Percentiles rank a stretch among this genome's conserved stretches.
Evolutionary conservation across 2,329 filamentous ascomycete species (phyloP).

Genomic region (Ascochyta lentis): DNA sequence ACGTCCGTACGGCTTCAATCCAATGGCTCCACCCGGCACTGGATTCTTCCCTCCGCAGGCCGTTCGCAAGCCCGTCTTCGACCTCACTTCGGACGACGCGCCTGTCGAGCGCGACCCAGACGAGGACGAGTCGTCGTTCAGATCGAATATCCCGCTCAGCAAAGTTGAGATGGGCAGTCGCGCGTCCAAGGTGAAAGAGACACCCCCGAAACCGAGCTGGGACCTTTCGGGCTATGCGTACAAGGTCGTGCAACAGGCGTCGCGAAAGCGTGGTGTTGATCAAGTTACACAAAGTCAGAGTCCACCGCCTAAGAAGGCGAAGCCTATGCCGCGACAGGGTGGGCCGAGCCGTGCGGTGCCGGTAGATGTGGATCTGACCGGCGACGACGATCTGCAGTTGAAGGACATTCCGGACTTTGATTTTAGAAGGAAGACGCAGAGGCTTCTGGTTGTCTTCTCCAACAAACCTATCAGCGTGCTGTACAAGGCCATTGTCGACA

Average conservation of each 20-base stretch:
- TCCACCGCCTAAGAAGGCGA: slow-evolving; percentile 36
- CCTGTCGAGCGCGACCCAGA: slow-evolving; percentile 57
- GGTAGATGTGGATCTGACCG: slow-evolving; percentile 39
- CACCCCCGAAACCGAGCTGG: slow-evolving; percentile 41
- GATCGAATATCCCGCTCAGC: slow-evolving; percentile 67
- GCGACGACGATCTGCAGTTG: slow-evolving; percentile 27
- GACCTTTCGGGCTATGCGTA: slow-evolving; percentile 38
- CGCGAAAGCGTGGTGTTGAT: slow-evolving; percentile 39
- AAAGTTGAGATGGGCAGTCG: slow-evolving; percentile 53
- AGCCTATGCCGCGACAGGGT: slow-evolving; percentile 32
- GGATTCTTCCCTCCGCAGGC: slow-evolving; percentile 60
- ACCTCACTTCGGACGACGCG: slow-evolving; percentile 54
- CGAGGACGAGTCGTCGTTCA: slow-evolving; percentile 49
- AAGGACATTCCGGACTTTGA: slow-evolving; percentile 54
- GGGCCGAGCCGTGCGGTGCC: slow-evolving; percentile 45
- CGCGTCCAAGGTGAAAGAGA: slow-evolving; percentile 41
- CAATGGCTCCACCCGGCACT: slow-evolving; percentile 82
- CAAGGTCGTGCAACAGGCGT: slow-evolving; percentile 19
- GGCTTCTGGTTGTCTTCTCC: slow-evolving; percentile 59
- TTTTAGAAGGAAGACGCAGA: slow-evolving; percentile 58
- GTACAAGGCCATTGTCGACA: slow-evolving; percentile 57
- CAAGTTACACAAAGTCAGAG: slow-evolving; percentile 16
- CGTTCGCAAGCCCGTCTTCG: slow-evolving; percentile 49
- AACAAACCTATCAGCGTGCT: slow-evolving; percentile 55
- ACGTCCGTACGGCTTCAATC: slow-evolving; percentile 70